Conservation (phyloP, 2,329 filamentous ascomycete genomes). For the Escovopsis sp. region DNA sequence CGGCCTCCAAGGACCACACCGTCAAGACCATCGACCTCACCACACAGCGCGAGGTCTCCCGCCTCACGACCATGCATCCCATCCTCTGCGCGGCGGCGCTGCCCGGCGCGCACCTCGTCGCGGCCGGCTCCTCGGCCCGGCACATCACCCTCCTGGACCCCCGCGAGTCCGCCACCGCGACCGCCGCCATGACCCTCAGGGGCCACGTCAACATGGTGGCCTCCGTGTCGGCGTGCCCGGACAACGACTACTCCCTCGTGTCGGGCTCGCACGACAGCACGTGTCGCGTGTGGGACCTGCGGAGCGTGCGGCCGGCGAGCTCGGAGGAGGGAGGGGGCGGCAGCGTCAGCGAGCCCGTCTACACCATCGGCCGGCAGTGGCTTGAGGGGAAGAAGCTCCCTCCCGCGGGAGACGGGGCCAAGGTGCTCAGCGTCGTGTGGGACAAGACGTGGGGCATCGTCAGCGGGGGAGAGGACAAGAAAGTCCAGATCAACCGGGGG, state of each 20-base stretch:
- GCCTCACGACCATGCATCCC: slow-evolving; percentile 68
- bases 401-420: slow-evolving; percentile 65
- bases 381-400: slow-evolving; percentile 46
- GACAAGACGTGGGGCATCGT: slow-evolving; percentile 77
- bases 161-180: slow-evolving; percentile 56
- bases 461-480: slow-evolving; percentile 84
- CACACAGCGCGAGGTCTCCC: slow-evolving; percentile 63
- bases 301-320: slow-evolving; percentile 46
- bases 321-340: slow-evolving; percentile 42
- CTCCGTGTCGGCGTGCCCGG: slow-evolving; percentile 33
- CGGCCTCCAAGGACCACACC: slow-evolving; percentile 78
- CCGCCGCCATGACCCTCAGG: slow-evolving; percentile 77
- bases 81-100: slow-evolving; percentile 68
- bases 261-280: slow-evolving; percentile 88
- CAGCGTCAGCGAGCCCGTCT: slow-evolving; percentile 57
- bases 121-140: slow-evolving; percentile 66
- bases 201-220: slow-evolving; percentile 68
- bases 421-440: slow-evolving; percentile 84
- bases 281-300: slow-evolving; percentile 84
- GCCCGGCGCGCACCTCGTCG: slow-evolving; percentile 44
- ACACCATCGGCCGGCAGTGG: slow-evolving; percentile 62
- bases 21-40: slow-evolving; percentile 83
- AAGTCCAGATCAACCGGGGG: slow-evolving; percentile 76
- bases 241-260: slow-evolving; percentile 68
- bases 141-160: slow-evolving; percentile 92